Evolutionary conservation across 441 rosid genomes (phyloP), one percentile per base, ranked within the genome.

Genomic region (Arabidopsis lyrata): DNA sequence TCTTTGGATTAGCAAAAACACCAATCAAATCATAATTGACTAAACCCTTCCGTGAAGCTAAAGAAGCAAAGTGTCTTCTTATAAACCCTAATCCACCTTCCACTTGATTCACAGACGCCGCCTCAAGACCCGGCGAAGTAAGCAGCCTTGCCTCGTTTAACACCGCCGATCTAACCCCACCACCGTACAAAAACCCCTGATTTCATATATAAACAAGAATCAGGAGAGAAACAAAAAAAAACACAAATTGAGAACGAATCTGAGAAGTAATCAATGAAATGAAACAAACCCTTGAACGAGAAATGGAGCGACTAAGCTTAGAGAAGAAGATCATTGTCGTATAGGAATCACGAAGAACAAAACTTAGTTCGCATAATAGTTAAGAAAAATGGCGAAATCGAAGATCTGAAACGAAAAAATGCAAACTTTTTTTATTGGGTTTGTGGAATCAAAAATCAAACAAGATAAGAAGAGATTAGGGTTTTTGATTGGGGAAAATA

Each of bases 41-140:
- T n/a, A 81, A 68, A 35, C 54, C 78, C 75, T 83, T 81, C 8
- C 39, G 57, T 66, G 81, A 71, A 61, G 84, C 84, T 50, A 85
- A 68, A 4, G 91, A 81, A 71, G 85, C 81, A 49, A 92, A 80
- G 78, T 88, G 88, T 6, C 84, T 80, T 65, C 92, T 90, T 20
- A 86, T 14, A 74, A 81, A 77, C 79, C 88, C 93, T 71, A 88
- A 78, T 48, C 84, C 86, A n/a, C 80, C 83, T 14, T 68, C 80
- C 8, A 72, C 62, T 74, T 80, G 72, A 56, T 83, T 81, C 0
- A 81, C 63, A 0, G 70, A 55, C 29, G 52, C 50, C 22, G 73
- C 78, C 48, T 48, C 74, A 16, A 73, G 38, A 53, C 56, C 38
- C 27, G 80, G 75, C 18, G 60, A 42, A 52, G 63, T 16, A 42